Evolutionary conservation across 257 asterid species (phyloP).

Genomic region (Buddleja alternifolia): DNA sequence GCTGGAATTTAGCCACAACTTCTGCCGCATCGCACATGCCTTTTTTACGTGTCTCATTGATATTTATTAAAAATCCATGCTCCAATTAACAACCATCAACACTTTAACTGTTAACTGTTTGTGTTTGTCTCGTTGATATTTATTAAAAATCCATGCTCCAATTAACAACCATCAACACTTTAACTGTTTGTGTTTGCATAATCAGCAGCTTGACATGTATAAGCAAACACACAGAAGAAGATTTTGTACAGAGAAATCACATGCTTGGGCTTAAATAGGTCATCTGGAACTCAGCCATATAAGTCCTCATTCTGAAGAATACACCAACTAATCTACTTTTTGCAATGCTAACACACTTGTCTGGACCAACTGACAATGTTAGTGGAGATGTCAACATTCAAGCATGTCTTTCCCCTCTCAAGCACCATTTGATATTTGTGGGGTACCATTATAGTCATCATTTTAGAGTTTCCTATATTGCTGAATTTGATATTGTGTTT

Average conservation of each 20-base stretch:
- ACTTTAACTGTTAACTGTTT: not conserved
- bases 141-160: conserved; percentile 15
- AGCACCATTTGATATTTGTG: not conserved
- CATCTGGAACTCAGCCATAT: not conserved
- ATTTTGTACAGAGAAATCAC: conserved; percentile 1
- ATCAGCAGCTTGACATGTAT: too few species aligned
- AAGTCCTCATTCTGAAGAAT: not conserved
- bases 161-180: not conserved
- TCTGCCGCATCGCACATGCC: not conserved
- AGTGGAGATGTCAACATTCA: conserved; percentile 1
- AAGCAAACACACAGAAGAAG: not conserved
- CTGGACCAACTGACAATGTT: conserved; percentile 1
- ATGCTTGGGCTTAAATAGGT: not conserved
- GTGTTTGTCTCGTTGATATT: not conserved
- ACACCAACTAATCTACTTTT: conserved; percentile 7
- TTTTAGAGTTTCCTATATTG: not conserved
- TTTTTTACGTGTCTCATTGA: not conserved
- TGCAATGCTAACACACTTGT: not conserved
- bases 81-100: not conserved
- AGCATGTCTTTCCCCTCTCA: not conserved
- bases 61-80: not conserved
- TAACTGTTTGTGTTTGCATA: too few species aligned
- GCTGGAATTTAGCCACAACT: not conserved
- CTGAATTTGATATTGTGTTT: not conserved
- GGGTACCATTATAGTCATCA: too few species aligned